phyloP scores from a whole-genome alignment of 208 protist genomes.

The Trypanosoma melophagium region DNA sequence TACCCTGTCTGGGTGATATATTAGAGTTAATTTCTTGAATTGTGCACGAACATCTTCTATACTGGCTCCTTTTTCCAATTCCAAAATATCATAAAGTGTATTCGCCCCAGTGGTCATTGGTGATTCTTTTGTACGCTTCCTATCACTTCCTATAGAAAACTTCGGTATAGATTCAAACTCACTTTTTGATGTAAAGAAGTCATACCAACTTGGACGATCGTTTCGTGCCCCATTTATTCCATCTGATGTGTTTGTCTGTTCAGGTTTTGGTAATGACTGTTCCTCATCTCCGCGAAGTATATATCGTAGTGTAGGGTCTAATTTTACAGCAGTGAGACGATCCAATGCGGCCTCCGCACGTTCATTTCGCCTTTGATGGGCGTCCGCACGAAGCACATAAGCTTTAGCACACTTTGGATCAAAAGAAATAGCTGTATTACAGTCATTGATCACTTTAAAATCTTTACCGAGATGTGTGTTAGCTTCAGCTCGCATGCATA shows the following conservation, averaged over 20 bases:
- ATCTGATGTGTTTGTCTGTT: constrained; percentile 4
- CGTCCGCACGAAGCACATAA: constrained; percentile 55
- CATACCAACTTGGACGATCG: constrained; percentile 16
- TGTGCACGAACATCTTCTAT: constrained; percentile 48
- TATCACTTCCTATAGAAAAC: background rate
- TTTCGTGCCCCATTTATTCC: constrained; percentile 1
- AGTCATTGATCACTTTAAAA: constrained; percentile 59
- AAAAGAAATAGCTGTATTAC: constrained; percentile 42
- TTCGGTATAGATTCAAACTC: constrained; percentile 1
- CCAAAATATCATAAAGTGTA: constrained; percentile 73
- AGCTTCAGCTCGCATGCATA: constrained; percentile 50
- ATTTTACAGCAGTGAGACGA: constrained; percentile 32
- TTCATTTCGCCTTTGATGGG: constrained; percentile 29
- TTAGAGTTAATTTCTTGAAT: constrained; percentile 70
- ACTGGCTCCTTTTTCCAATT: constrained; percentile 37
- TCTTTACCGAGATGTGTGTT: constrained; percentile 35
- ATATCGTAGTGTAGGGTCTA: constrained; percentile 37
- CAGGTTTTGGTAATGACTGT: constrained; percentile 22
- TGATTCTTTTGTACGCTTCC: background rate
- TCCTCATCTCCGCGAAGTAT: constrained; percentile 41
- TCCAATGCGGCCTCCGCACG: constrained; percentile 51
- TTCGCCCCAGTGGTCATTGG: background rate
- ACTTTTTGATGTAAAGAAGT: constrained; percentile 9
- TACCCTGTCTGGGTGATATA: constrained; percentile 79
- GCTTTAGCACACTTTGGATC: constrained; percentile 46